Evolutionary conservation across 176 grass and related monocot species (phyloP), one percentile per base, ranked within the genome.

Genomic region (Chrysopogon serrulatus): DNA sequence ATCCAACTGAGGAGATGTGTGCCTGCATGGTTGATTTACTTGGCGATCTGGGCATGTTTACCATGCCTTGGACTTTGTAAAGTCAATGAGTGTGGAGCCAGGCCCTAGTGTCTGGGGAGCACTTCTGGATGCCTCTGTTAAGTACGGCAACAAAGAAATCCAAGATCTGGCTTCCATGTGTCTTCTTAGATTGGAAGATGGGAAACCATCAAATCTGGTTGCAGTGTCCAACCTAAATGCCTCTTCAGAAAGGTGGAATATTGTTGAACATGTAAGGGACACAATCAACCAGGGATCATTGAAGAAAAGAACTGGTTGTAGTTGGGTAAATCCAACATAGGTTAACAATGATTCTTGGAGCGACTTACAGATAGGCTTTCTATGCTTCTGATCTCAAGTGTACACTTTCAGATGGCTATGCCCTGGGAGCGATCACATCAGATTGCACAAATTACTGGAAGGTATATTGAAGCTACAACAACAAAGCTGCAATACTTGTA

Each of bases 171-270:
- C 84, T 68, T 87, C 77, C 65, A 73, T 42, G 36, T 88, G 45
- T 65, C 87, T 97, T 85, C 75, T 94, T 82, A 82, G 71, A 74
- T 85, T 90, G 21, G 76, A 91, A 74, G 19, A 76, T 51, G 44
- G 74, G 54, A 95, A 79, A 27, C 82, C 86, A 34, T 91, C 88
- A 33, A 81, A 89, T 84, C 93, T 86, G 73, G 61, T 98, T 57
- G 85, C 79, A 2, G 56, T 90, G 24, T 95, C 90, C 74, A 95
- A 98, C 47, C 63, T 91, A 47, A 86, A 93, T 31, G 92, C 92
- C 13, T 88, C 79, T 74, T 88, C 82, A 76, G 81, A 79, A 77
- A 94, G 72, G 26, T 94, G 86, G 92, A 84, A 82, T 93, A 10
- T 84, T 88, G 89, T 93, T 10, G 79, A 85, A 66, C 84, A 89